A percentile compares a stretch with the other conserved stretches of the same genome.
These are phyloP conservation scores for Suillus plorans DNA, from an alignment of 768 basidiomycete species.

Conservation along the genomic window DNA sequence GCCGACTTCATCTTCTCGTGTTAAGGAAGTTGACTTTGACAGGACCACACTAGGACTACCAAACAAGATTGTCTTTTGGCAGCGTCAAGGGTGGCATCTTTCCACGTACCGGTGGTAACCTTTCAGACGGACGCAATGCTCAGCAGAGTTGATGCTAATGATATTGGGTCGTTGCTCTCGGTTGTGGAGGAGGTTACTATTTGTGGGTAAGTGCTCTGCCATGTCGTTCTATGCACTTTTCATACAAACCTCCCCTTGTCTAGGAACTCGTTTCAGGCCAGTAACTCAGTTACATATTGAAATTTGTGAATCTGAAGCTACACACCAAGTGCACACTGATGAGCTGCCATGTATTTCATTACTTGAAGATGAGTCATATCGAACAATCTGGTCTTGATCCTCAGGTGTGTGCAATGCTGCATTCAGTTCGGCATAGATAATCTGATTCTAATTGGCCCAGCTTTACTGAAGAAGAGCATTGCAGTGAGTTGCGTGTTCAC, in stretches of 20 bases:
- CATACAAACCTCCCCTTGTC: neutral
- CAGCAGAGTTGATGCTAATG: neutral
- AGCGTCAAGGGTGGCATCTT: neutral
- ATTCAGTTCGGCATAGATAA: neutral
- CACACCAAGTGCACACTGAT: neutral
- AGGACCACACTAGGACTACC: neutral
- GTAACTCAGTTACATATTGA: neutral
- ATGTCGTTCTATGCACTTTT: neutral
- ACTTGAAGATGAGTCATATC: neutral
- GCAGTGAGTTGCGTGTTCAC: neutral
- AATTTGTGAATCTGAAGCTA: neutral
- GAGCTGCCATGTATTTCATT: neutral
- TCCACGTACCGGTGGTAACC: neutral
- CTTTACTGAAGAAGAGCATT: neutral
- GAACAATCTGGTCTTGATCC: neutral
- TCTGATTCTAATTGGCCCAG: neutral
- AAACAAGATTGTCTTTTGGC: neutral
- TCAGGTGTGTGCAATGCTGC: neutral
- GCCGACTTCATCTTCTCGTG: neutral
- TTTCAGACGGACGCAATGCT: neutral
- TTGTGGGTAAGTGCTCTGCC: neutral
- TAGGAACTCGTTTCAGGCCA: neutral
- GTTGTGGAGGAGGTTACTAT: neutral
- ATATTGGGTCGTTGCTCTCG: neutral
- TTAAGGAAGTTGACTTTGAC: neutral